Conservation (phyloP, 805 yeast species). For the Yarrowia sp. region DNA sequence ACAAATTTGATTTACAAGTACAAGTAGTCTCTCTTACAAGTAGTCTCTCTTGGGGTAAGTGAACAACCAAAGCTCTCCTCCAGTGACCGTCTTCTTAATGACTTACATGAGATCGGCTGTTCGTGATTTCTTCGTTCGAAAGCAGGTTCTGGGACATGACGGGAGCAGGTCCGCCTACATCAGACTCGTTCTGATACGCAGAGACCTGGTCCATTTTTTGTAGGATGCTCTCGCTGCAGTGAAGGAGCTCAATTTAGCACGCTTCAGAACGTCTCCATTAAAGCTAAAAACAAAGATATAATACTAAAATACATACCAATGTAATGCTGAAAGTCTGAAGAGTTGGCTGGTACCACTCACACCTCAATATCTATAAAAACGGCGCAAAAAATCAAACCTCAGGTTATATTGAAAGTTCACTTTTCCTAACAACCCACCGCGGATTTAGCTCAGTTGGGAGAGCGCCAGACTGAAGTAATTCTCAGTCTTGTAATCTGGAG, state of each 20-base stretch:
- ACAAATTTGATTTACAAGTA: conserved; percentile 53
- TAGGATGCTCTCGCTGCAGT: too few relatives aligned
- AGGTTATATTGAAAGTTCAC: not conserved
- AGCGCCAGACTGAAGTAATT: conserved; percentile 52
- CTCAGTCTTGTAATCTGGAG: conserved; percentile 60
- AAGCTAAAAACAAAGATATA: too few relatives aligned
- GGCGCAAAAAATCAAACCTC: not conserved
- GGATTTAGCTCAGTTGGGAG: conserved; percentile 51
- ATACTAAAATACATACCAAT: too few relatives aligned
- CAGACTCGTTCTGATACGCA: conserved; percentile 25
- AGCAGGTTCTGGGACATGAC: conserved; percentile 47
- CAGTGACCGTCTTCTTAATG: conserved; percentile 51
- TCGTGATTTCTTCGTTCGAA: conserved; percentile 51
- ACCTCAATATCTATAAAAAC: too few relatives aligned
- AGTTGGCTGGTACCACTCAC: too few relatives aligned
- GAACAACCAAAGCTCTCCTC: conserved; percentile 51
- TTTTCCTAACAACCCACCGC: conserved; percentile 1
- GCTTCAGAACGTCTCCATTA: too few relatives aligned
- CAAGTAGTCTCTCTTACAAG: too few relatives aligned
- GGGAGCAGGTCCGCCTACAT: conserved; percentile 1
- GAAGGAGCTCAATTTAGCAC: too few relatives aligned
- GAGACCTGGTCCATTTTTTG: conserved; percentile 37
- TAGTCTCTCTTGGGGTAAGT: conserved; percentile 50
- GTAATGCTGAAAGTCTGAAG: too few relatives aligned
- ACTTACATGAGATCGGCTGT: conserved; percentile 52